phyloP scores from a whole-genome alignment of 352 stramenopile species.

The Phytopythium montanum region DNA sequence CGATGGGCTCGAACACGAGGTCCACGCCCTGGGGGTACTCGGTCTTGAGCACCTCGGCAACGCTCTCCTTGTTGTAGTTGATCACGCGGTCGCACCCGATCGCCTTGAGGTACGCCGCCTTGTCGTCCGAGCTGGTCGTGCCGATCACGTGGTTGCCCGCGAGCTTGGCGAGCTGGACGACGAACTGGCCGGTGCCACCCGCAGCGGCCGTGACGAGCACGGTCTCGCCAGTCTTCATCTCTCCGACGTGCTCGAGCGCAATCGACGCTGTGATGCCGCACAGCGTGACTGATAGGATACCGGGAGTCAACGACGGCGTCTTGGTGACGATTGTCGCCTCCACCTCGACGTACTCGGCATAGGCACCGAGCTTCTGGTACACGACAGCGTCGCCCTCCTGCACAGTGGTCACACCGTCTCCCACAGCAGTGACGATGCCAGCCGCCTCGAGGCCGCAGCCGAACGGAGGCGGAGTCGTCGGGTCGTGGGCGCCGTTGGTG shows the following conservation, averaged over 20 bases:
- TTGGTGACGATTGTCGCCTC: conserved; percentile 17
- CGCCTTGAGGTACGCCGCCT: conserved; percentile 58
- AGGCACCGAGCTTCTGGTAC: conserved; percentile 39
- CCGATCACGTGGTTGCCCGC: conserved; percentile 55
- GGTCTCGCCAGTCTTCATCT: conserved; percentile 27
- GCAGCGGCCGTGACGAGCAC: conserved; percentile 35
- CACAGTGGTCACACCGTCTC: conserved; percentile 19
- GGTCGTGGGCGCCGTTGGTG: conserved; percentile 48
- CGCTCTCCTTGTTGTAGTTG: conserved; percentile 61
- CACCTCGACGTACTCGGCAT: conserved; percentile 45
- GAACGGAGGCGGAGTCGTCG: conserved; percentile 27
- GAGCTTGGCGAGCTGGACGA: conserved; percentile 72
- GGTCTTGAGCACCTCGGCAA: conserved; percentile 27
- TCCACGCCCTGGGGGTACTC: conserved; percentile 39
- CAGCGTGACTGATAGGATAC: conserved; percentile 32
- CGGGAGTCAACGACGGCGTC: conserved; percentile 14
- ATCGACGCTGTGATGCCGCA: conserved; percentile 38
- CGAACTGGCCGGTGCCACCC: conserved; percentile 75
- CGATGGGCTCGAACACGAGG: conserved; percentile 33
- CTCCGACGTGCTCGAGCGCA: conserved; percentile 23
- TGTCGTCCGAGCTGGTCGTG: conserved; percentile 66
- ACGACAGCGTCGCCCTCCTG: conserved; percentile 24
- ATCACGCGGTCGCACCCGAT: conserved; percentile 52
- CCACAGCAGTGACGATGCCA: conserved; percentile 28
- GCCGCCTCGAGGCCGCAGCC: conserved; percentile 38